phyloP scores from a whole-genome alignment of 2,329 filamentous ascomycete genomes.

The Phaeoacremonium minimum region DNA sequence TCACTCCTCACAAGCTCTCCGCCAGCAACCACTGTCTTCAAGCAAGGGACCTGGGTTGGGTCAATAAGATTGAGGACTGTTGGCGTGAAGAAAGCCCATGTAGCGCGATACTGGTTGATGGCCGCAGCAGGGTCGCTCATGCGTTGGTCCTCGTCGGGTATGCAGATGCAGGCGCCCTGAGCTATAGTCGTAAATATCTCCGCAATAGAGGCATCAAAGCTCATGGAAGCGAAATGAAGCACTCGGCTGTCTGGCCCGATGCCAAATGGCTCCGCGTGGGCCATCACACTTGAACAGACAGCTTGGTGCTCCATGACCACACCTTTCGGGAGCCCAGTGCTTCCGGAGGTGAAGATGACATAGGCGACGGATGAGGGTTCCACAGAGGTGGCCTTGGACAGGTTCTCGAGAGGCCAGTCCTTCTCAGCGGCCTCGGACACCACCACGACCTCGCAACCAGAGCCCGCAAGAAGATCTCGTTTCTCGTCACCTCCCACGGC shows the following conservation, averaged over 20 bases:
- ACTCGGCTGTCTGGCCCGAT: slow-evolving; percentile 18
- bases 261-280: too few relatives aligned
- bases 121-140: slow-evolving; percentile 24
- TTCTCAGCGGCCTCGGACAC: background rate
- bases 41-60: slow-evolving; percentile 5
- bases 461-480: too few relatives aligned
- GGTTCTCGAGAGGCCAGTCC: background rate
- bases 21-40: slow-evolving; percentile 18
- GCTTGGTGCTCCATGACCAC: slow-evolving; percentile 25
- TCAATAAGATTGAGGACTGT: slow-evolving; percentile 3
- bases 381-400: background rate
- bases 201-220: slow-evolving; percentile 22
- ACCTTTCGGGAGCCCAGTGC: slow-evolving; percentile 41
- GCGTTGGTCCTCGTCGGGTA: slow-evolving; percentile 31
- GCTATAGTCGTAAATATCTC: slow-evolving; percentile 12
- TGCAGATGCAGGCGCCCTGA: slow-evolving; percentile 23
- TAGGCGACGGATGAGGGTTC: slow-evolving; percentile 1
- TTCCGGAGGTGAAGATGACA: slow-evolving; percentile 46
- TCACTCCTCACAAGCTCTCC: slow-evolving; percentile 49
- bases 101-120: slow-evolving; percentile 12
- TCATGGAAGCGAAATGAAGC: slow-evolving; percentile 25
- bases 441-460: too few relatives aligned
- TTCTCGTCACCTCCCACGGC: too few relatives aligned
- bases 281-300: too few relatives aligned
- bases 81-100: slow-evolving; percentile 7